Conservation (phyloP, 2,329 filamentous ascomycete species). For the Teratosphaeria nubilosa region DNA sequence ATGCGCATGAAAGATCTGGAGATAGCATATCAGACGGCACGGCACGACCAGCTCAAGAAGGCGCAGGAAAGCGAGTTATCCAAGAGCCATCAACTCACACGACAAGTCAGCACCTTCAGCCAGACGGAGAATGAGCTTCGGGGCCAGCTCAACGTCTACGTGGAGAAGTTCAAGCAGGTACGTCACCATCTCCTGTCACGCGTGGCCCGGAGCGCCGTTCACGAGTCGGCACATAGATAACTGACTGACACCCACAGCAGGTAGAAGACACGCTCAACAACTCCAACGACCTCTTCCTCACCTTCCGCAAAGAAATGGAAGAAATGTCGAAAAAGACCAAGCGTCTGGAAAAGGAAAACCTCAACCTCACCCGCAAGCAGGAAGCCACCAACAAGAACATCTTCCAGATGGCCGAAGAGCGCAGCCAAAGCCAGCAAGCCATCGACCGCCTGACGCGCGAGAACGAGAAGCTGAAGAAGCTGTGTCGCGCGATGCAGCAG, state of each 20-base stretch:
- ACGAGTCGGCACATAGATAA: constrained; percentile 6
- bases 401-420: constrained; percentile 92
- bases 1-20: constrained; percentile 93
- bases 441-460: constrained; percentile 73
- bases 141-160: constrained; percentile 94
- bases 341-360: constrained; percentile 91
- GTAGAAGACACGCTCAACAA: constrained; percentile 98
- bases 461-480: constrained; percentile 82
- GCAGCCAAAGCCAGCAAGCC: constrained; percentile 63
- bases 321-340: constrained; percentile 99
- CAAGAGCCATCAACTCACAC: constrained; percentile 74
- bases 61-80: constrained; percentile 70
- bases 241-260: constrained; percentile 48
- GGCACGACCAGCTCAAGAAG: constrained; percentile 83
- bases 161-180: constrained; percentile 99
- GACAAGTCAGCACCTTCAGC: constrained; percentile 88
- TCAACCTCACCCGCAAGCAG: constrained; percentile 81
- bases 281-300: constrained; percentile 92
- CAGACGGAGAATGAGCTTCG: constrained; percentile 90
- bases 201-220: background rate
- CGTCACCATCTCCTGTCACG: constrained; percentile 7
- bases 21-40: constrained; percentile 81
- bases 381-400: constrained; percentile 91
- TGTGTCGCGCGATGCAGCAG: constrained; percentile 93
- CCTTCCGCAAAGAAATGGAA: constrained; percentile 98